Base-by-base conservation (phyloP, 306 rosid species). In the Rosa lucieae region DNA sequence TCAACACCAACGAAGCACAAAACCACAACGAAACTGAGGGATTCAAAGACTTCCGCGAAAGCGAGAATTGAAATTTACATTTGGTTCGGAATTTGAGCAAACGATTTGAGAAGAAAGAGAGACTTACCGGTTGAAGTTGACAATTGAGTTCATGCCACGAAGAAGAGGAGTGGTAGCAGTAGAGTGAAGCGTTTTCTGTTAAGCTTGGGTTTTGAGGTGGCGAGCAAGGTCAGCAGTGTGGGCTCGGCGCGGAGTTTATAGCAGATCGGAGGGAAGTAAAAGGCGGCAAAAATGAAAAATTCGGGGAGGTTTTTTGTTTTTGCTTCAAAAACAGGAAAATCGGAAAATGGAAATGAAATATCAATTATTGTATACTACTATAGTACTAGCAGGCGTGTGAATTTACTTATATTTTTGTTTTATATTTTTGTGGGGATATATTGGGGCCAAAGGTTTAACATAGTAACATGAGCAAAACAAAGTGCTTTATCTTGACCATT, bases 201-300 rank as follows among this genome's bases (percentile, higher is more conserved):
- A 0, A 66, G 70, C 5, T 66, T 5, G 46, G 70, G 44, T 32
- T 26, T 32, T 14, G 63, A 67, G 48, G 26, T 29, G 42, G 55
- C 20, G 13, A 15, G 37, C 49, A 52, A 35, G 53, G 5, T n/a
- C 3, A 56, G 52, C 23, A 55, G 17, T 23, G 68, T 13, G 26
- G 53, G 49, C 51, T 58, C 69, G 17, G 52, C 69, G 52, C 39
- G 43, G 39, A 51, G 10, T 32, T 51, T 5, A 18, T 26, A 10
- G 26, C 77, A 42, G 56, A 44, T 75, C 78, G 43, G 67, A 21
- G 43, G 52, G 6, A 59, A 75, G 56, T 26, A 59, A 23, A 75
- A 61, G 70, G 70, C 78, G 78, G 18, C 70, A 75, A 75, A 74
- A 74, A 58, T 74, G 51, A 74, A 59, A 42, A 6, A 13, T 48